Evolutionary conservation across 2,329 filamentous ascomycete species (phyloP).

Genomic region (Beauveria medogensis): DNA sequence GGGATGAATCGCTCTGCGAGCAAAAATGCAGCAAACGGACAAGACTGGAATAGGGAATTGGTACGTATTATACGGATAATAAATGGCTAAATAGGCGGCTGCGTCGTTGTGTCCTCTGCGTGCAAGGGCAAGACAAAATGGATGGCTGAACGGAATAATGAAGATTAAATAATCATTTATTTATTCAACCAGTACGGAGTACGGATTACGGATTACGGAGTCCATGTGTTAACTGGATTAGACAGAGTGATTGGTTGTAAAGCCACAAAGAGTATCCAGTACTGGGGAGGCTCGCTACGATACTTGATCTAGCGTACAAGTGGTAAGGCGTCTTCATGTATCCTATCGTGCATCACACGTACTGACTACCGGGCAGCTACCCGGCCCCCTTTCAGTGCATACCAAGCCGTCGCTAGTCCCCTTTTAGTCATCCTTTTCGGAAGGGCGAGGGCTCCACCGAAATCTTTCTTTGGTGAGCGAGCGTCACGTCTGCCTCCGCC

Average conservation of each 20-base stretch:
- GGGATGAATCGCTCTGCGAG: too few species aligned
- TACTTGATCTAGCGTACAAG: neutral
- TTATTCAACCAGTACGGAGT: too few species aligned
- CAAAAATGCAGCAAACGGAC: too few species aligned
- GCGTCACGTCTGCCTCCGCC: slow-evolving; percentile 7
- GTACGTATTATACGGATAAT: too few species aligned
- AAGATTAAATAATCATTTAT: too few species aligned
- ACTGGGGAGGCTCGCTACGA: neutral
- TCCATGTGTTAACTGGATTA: too few species aligned
- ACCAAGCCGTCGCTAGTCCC: neutral
- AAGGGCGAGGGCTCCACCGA: slow-evolving; percentile 1
- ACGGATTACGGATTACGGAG: too few species aligned
- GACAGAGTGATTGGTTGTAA: neutral
- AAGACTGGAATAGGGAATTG: too few species aligned
- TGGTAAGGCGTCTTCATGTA: neutral
- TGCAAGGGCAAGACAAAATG: too few species aligned
- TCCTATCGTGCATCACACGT: neutral
- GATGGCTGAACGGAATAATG: too few species aligned
- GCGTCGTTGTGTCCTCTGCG: too few species aligned
- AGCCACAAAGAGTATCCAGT: neutral
- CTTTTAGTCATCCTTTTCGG: neutral
- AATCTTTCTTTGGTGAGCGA: slow-evolving; percentile 1
- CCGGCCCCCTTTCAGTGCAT: neutral
- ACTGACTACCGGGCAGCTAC: neutral
- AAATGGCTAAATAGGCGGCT: too few species aligned